Conservation (phyloP, 768 basidiomycete species). For the Xerocomellus amylosporus region DNA sequence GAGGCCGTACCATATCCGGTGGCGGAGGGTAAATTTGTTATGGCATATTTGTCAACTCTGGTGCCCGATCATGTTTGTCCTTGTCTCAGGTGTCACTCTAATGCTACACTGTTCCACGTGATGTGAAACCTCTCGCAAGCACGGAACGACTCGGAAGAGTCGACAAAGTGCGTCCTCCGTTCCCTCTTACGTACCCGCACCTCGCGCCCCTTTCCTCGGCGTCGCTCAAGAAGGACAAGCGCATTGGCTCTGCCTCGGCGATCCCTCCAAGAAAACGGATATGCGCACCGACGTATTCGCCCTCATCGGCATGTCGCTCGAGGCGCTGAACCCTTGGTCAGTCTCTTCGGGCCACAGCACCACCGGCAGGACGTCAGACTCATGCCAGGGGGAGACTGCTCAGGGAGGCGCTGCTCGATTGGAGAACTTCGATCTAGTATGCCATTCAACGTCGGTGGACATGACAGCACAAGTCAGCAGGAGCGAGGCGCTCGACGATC, state of each 20-base stretch:
- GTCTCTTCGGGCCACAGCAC: neutral
- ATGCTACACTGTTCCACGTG: no score
- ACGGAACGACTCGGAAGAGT: no score
- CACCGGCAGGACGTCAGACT: neutral
- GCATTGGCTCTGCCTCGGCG: neutral
- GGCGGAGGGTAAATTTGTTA: no score
- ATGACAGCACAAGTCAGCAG: neutral
- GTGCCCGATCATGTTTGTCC: no score
- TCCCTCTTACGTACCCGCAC: no score
- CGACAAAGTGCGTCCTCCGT: no score
- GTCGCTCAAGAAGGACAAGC: no score
- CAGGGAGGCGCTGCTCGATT: conserved; percentile 17
- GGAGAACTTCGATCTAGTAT: conserved; percentile 17
- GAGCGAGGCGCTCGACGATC: neutral
- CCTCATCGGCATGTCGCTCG: conserved; percentile 22
- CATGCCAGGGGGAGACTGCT: conserved; percentile 3
- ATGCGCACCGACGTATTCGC: conserved; percentile 22
- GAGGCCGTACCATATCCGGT: no score
- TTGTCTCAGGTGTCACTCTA: no score
- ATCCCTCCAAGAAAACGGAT: conserved; percentile 12
- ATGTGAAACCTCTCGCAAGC: no score
- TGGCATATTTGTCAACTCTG: no score
- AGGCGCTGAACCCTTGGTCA: conserved; percentile 11
- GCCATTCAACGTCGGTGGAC: neutral
- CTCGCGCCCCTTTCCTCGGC: no score